phyloP scores from a whole-genome alignment of 1,284 basidiomycete genomes.

The Boletus sp. region DNA sequence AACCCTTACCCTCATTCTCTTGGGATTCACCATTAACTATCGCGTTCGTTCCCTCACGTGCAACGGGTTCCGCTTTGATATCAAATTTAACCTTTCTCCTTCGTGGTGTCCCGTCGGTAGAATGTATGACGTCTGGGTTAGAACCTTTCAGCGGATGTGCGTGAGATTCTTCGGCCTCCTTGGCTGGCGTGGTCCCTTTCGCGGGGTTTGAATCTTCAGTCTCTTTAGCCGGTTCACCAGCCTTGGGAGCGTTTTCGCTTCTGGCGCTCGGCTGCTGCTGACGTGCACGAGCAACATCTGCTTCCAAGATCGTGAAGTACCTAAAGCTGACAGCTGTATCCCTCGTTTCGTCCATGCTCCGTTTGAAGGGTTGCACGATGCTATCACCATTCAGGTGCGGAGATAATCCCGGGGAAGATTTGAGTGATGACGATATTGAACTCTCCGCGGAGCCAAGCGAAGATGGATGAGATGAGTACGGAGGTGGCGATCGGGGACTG shows the following conservation, averaged over 20 bases:
- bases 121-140: conserved; percentile 17
- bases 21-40: conserved; percentile 31
- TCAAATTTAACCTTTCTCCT: conserved; percentile 72
- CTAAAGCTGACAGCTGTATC: conserved; percentile 67
- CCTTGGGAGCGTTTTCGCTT: conserved; percentile 18
- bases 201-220: conserved; percentile 13
- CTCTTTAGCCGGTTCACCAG: conserved; percentile 12
- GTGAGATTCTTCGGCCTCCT: conserved; percentile 10
- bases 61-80: conserved; percentile 51
- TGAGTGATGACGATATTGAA: conserved; percentile 32
- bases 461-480: conserved; percentile 33
- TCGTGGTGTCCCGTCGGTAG: conserved; percentile 35
- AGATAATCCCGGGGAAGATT: conserved; percentile 31
- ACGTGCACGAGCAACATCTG: conserved; percentile 43
- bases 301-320: conserved; percentile 59
- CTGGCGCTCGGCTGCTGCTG: conserved; percentile 21
- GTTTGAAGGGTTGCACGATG: conserved; percentile 45
- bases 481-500: conserved; percentile 31
- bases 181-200: conserved; percentile 11
- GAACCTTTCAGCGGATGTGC: conserved; percentile 13
- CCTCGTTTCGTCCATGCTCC: conserved; percentile 56
- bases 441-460: conserved; percentile 28
- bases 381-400: conserved; percentile 32
- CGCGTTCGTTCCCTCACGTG: conserved; percentile 39
- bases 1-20: conserved; percentile 37